Evolutionary conservation across 2,329 filamentous ascomycete species (phyloP), one percentile per base, ranked within the genome.

Genomic region (Ceratocystis destructans): DNA sequence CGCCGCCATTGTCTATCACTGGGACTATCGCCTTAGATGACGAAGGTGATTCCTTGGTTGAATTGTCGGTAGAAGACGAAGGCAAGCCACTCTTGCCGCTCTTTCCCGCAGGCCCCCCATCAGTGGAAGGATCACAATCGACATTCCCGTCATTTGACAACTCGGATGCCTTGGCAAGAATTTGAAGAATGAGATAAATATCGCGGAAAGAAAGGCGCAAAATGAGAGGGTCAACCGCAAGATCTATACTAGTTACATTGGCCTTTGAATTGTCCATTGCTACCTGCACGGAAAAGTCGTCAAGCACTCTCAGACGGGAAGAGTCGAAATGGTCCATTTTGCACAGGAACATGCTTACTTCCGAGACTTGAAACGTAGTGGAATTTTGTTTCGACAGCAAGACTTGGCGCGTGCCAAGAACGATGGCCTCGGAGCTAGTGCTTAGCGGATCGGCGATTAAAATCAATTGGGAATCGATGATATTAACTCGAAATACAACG

Each of bases 321-420:
- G 89, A 91, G 71, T 99, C 93, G 71, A 97, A 97, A 69, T 87
- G 89, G 75, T 99, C 95, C 94, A 99, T 99, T 12, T 94, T 88
- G 73, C 95, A 99, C 41, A 99, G 76, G 74, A 96, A 99, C 94
- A 99, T 99, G 71, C 94, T 94, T 64, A 97, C 84, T 72, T 97
- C 87, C 6, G 90, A 92, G 2, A 99, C 85, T 73, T 99, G 93
- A 73, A 99, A 82, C 0, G 94, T 96, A 71, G 95, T 82, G 7
- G 93, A 90, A 77, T 97, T 90, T 74, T 99, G 95, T 71, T 96
- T 89, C 1, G 93, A 96, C 10, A 97, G 81, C 1, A 97, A 81
- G 12, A 97, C 85, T 74, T 99, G 92, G 73, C 96, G 96, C 1
- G 92, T 96, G 62, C 91, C 90, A 28, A 99, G 80, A 0, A 99